phyloP scores from a whole-genome alignment of 352 stramenopile genomes.

The Globisporangium cylindrosporum region DNA sequence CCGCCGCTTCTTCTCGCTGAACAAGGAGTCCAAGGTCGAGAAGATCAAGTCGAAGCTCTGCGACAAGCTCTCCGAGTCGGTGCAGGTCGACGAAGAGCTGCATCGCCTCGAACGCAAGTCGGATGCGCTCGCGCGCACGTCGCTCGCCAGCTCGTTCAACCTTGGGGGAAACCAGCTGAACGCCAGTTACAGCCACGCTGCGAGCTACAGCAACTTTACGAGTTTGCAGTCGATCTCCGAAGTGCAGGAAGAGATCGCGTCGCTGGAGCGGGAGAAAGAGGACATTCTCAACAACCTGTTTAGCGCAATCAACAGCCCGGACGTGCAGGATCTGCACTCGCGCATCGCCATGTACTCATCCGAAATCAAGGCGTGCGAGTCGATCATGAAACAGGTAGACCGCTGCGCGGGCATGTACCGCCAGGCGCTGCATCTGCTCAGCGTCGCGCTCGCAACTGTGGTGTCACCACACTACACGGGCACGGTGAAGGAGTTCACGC shows the following conservation, averaged over 20 bases:
- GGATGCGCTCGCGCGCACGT: slow-evolving; percentile 56
- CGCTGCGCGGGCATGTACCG: slow-evolving; percentile 66
- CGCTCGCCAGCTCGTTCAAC: slow-evolving; percentile 26
- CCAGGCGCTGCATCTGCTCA: slow-evolving; percentile 71
- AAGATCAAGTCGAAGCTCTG: slow-evolving; percentile 68
- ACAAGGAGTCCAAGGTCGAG: slow-evolving; percentile 67
- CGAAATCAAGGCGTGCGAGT: slow-evolving; percentile 76
- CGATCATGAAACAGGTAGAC: slow-evolving; percentile 76
- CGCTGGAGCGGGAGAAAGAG: slow-evolving; percentile 68
- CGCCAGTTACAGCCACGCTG: slow-evolving; percentile 17
- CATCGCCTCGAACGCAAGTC: slow-evolving; percentile 65
- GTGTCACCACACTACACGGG: slow-evolving; percentile 70
- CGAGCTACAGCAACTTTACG: slow-evolving; percentile 20
- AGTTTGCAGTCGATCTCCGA: slow-evolving; percentile 32
- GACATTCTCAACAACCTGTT: slow-evolving; percentile 70
- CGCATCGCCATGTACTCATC: slow-evolving; percentile 71
- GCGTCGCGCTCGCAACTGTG: slow-evolving; percentile 63
- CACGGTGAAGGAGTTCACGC: slow-evolving; percentile 70
- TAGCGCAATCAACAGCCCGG: slow-evolving; percentile 49
- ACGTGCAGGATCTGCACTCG: slow-evolving; percentile 67
- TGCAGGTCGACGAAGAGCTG: slow-evolving; percentile 64
- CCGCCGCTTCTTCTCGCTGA: slow-evolving; percentile 67
- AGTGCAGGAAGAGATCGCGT: slow-evolving; percentile 54
- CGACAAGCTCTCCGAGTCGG: slow-evolving; percentile 70
- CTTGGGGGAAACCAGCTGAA: neutral